phyloP scores from a whole-genome alignment of 2,329 filamentous ascomycete species.

The Geosmithia putterillii region DNA sequence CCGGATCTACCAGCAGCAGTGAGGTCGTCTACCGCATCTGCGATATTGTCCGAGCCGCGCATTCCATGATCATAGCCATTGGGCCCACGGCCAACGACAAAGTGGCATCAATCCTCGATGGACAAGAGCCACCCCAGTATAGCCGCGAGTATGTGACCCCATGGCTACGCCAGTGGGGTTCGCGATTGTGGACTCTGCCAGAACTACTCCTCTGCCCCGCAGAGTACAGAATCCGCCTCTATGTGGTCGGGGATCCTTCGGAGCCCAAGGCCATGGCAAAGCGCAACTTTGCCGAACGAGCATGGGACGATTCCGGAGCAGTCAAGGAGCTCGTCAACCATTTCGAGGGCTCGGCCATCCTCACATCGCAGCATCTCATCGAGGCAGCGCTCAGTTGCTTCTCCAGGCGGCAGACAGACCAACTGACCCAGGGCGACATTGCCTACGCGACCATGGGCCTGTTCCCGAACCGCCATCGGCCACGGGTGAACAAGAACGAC shows the following conservation, averaged over 20 bases:
- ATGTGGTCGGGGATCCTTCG: constrained; percentile 3
- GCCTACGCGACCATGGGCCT: constrained; percentile 34
- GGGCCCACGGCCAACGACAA: constrained; percentile 9
- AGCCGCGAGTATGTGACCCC: constrained; percentile 4
- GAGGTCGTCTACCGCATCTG: constrained; percentile 27
- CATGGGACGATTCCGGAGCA: constrained; percentile 24
- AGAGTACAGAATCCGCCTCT: constrained; percentile 8
- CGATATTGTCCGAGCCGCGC: constrained; percentile 28
- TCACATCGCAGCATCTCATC: constrained; percentile 27
- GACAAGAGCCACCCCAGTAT: constrained; percentile 11
- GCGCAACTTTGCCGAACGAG: constrained; percentile 23
- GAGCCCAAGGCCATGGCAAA: constrained; percentile 15
- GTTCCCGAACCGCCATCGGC: constrained; percentile 19
- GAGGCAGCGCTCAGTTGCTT: constrained; percentile 18
- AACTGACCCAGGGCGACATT: constrained; percentile 24
- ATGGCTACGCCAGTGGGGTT: constrained; percentile 27
- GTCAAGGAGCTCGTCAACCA: constrained; percentile 30
- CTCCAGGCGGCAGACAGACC: constrained; percentile 18
- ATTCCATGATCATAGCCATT: constrained; percentile 26
- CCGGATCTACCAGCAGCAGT: constrained; percentile 11
- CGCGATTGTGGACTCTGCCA: constrained; percentile 31
- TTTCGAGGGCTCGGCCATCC: constrained; percentile 25
- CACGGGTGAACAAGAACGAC: constrained; percentile 22
- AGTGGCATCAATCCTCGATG: constrained; percentile 6
- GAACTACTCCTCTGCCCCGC: constrained; percentile 15